Evolutionary conservation across 2,329 filamentous ascomycete species (phyloP).

Genomic region (Blastomyces parvus): DNA sequence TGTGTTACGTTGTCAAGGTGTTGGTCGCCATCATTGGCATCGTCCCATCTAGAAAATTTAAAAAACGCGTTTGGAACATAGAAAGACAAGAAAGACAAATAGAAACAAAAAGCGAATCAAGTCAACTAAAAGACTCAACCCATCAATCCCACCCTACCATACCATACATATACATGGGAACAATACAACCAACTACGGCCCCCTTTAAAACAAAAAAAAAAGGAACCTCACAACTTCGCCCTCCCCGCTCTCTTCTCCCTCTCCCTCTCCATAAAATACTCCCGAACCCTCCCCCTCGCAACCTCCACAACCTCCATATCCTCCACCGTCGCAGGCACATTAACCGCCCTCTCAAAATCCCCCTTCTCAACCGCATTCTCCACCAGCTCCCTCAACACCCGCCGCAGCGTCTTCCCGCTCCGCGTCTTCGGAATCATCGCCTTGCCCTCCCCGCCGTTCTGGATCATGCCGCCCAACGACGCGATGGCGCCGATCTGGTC

Average conservation of each 20-base stretch:
- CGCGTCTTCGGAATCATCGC: constrained; percentile 87
- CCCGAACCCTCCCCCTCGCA: constrained; percentile 58
- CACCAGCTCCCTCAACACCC: constrained; percentile 71
- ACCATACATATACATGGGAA: too few species aligned
- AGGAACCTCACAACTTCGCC: background rate
- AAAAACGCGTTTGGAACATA: too few species aligned
- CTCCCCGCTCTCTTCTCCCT: background rate
- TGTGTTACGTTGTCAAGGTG: too few species aligned
- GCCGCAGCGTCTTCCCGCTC: constrained; percentile 79
- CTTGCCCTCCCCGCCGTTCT: constrained; percentile 45
- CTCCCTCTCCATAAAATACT: constrained; percentile 57
- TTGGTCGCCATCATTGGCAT: too few species aligned
- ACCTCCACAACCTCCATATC: constrained; percentile 65
- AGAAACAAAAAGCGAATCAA: too few species aligned
- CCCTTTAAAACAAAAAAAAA: too few species aligned
- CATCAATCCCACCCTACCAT: too few species aligned
- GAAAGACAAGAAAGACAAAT: too few species aligned
- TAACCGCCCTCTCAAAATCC: constrained; percentile 61
- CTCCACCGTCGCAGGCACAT: constrained; percentile 76
- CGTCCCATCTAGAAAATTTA: too few species aligned
- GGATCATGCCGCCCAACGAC: constrained; percentile 72
- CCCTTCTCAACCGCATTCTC: constrained; percentile 68
- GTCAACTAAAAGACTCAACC: too few species aligned
- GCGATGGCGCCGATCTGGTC: constrained; percentile 82
- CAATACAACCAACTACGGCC: too few species aligned